Base-by-base conservation (phyloP, 805 yeast species). In the Clavispora phyllophila region DNA sequence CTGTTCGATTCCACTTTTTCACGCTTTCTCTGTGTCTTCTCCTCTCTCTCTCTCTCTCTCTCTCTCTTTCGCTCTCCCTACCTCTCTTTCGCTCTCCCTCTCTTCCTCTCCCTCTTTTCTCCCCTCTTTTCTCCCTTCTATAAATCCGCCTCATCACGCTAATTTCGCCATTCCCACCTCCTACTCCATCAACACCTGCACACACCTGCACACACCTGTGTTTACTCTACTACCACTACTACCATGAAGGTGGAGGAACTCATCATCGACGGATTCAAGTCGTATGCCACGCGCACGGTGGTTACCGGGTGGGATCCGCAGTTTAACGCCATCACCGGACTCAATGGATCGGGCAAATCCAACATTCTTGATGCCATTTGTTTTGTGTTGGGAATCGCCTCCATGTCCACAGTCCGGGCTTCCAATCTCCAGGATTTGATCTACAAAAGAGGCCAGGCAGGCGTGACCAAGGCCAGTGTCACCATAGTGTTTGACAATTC, bases 371-470 rank as follows among this genome's bases (percentile, higher is more conserved):
- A 93, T 64, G 96, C 99, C 43, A 91, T 93, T 44, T 93, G 99
- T 65, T 93, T 93, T 64, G 99, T 95, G n/a, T 72, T 93, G 26
- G 99, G 99, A 42, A 90, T 93, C 46, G 83, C 96, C 1, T 81
- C 95, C 10, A 89, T 91, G 93, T 62, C 87, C n/a, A 86, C 96
- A 0, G 96, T 95, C 22, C 75, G 99, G 59, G 99, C 99, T 0
- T 82, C 88, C 5, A 90, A 84, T 57, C 69, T 90, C 32, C 97
- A 91, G 58, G 99, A 93, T 62, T 76, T 93, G 59, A 93, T 93
- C 39, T 93, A 93, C 62, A 93, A 93, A 56, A 79, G 98, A 54
- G 99, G 99, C 10, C 99, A 93, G 61, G 98, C 99, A 0, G 98
- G 98, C 51, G 91, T 91, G 12, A 90, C 97, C 1, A 90, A 88